A percentile compares a stretch with the other conserved stretches of the same genome.
Conservation (phyloP, 345 rosid genomes). For the Microthlaspi erraticum region DNA sequence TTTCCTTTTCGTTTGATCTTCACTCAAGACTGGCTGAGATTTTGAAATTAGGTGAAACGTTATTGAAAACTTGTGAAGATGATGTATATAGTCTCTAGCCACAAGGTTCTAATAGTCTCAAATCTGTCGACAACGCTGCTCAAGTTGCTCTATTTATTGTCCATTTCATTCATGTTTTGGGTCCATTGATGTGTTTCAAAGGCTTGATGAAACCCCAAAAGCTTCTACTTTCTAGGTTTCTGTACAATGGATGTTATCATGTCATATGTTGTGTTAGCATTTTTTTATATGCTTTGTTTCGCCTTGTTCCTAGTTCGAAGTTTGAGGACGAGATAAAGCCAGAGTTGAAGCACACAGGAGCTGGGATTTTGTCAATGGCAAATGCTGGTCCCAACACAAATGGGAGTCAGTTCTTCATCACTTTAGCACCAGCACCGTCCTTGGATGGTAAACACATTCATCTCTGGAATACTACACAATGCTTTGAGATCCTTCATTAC, state of each 20-base stretch:
- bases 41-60: not conserved
- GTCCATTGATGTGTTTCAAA: slow-evolving; percentile 7
- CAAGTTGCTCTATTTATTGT: not conserved
- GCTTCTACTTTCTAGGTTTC: not conserved
- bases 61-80: not conserved
- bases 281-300: not conserved
- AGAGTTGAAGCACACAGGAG: slow-evolving; percentile 95
- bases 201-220: not conserved
- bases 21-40: not conserved
- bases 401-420: slow-evolving; percentile 94
- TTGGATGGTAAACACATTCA: slow-evolving; percentile 69
- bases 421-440: slow-evolving; percentile 80
- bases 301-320: slow-evolving; percentile 49
- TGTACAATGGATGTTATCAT: not conserved
- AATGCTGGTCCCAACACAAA: slow-evolving; percentile 96
- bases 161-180: slow-evolving; percentile 12
- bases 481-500: not conserved
- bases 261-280: not conserved
- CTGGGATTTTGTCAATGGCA: slow-evolving; percentile 94
- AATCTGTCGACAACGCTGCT: slow-evolving; percentile 11
- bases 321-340: slow-evolving; percentile 88
- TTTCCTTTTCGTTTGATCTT: slow-evolving; percentile 9
- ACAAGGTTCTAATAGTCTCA: not conserved
- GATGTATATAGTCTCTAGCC: not conserved
- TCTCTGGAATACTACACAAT: not conserved